Percentiles rank a stretch among this genome's conserved stretches.
Evolutionary conservation across 2,329 filamentous ascomycete genomes (phyloP).

Genomic region (Penicillium rolfsii): DNA sequence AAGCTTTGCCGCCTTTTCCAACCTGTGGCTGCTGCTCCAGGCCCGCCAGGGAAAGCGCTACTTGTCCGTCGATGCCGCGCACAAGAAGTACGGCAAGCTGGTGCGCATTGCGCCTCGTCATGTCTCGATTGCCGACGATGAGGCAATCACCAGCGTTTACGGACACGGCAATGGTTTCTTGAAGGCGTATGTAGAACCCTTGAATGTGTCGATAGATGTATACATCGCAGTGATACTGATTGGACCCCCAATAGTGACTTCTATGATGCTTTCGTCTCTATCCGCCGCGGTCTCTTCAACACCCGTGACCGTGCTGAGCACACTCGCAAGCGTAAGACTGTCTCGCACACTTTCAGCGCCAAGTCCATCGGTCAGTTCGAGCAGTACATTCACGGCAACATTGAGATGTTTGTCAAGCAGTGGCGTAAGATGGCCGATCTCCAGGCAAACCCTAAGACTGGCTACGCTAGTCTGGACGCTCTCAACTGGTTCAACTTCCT

Average conservation of each 20-base stretch:
- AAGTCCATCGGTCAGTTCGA: slow-evolving; percentile 85
- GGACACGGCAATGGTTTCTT: slow-evolving; percentile 77
- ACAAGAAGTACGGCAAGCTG: slow-evolving; percentile 76
- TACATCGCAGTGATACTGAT: neutral
- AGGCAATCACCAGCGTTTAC: slow-evolving; percentile 76
- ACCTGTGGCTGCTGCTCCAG: slow-evolving; percentile 76
- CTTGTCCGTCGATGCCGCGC: slow-evolving; percentile 67
- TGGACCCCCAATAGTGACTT: slow-evolving; percentile 63
- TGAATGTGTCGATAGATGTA: neutral
- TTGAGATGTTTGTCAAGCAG: slow-evolving; percentile 71
- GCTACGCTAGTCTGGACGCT: slow-evolving; percentile 69
- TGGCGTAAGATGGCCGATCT: slow-evolving; percentile 68
- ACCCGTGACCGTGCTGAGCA: slow-evolving; percentile 81
- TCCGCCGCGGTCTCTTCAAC: slow-evolving; percentile 84
- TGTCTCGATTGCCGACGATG: slow-evolving; percentile 76
- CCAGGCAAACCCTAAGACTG: slow-evolving; percentile 52
- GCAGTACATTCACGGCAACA: slow-evolving; percentile 81
- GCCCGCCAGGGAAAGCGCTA: slow-evolving; percentile 69
- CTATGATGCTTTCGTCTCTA: slow-evolving; percentile 90
- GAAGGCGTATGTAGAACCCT: slow-evolving; percentile 60
- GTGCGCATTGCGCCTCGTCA: slow-evolving; percentile 85
- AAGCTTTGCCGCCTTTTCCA: slow-evolving; percentile 66
- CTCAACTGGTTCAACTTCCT: slow-evolving; percentile 79
- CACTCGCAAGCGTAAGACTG: slow-evolving; percentile 83
- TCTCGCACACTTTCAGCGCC: slow-evolving; percentile 82